Base-by-base conservation (phyloP, 2,329 filamentous ascomycete genomes). In the Nakataea oryzae region DNA sequence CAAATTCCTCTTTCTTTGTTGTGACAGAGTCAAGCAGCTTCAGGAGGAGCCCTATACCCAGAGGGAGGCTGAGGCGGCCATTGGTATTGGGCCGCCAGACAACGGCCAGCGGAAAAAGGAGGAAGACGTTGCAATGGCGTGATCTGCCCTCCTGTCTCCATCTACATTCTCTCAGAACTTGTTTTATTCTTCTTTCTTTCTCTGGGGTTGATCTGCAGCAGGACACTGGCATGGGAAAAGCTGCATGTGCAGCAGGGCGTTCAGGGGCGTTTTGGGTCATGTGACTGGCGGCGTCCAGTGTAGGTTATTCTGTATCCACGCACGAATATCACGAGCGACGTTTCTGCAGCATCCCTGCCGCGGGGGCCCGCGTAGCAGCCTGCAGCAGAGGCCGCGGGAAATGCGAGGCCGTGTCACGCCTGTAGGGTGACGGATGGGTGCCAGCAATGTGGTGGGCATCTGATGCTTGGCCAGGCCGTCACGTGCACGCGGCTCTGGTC, bases 11-110 rank as follows among this genome's bases (percentile, higher is more conserved):
- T 61, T 41, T 65, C n/a, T 66, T 67, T 66, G 69, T 71, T 63
- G 17, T 54, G 34, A 62, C 66, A 96, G 93, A 73, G 77, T 96
- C 61, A 91, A 92, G 73, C 83, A 91, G 69, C 78, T 99, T 64
- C 85, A 86, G 66, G 91, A 96, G 70, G 90, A 91, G 69, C 90
- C 91, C 12, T 95, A 96, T 74, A 88, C 88, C 6, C 91, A 96
- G 70, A 89, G 90, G 70, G 86, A 93, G 68, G 91, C 93, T 34
- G 91, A 96, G 71, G 91, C 90, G 21, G 91, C 89, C 0, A 79
- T 87, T 47, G 91, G 91, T 14, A 12, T 61, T 17, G 30, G 54
- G 24, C 55, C 59, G 9, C 50, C 55, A n/a, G 55, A 61, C 30
- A 61, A 61, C n/a, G 59, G 59, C 6, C 59, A 60, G 47, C 21